phyloP scores from a whole-genome alignment of 352 stramenopile genomes.

The Globisporangium mamillatum region DNA sequence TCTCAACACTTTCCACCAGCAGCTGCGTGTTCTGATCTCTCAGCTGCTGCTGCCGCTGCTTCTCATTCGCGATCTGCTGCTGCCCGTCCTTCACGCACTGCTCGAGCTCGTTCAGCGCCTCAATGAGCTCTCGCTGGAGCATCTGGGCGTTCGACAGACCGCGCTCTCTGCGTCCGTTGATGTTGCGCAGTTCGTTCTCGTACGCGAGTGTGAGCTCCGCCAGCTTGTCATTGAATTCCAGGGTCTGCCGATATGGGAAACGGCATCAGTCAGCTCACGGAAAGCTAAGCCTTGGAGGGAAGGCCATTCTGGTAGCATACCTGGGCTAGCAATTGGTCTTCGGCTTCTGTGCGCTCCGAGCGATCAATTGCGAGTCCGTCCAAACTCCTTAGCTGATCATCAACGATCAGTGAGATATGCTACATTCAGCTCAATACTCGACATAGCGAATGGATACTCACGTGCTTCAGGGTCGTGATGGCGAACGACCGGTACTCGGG shows the following conservation, averaged over 20 bases:
- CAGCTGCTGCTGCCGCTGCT: slow-evolving; percentile 38
- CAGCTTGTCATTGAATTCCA: slow-evolving; percentile 69
- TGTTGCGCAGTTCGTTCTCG: slow-evolving; percentile 49
- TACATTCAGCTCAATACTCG: background rate
- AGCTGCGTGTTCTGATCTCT: slow-evolving; percentile 36
- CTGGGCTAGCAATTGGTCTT: slow-evolving; percentile 53
- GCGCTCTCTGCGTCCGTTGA: slow-evolving; percentile 39
- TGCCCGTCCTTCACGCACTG: slow-evolving; percentile 37
- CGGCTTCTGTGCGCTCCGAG: slow-evolving; percentile 33
- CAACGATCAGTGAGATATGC: background rate
- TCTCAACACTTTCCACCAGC: slow-evolving; percentile 34
- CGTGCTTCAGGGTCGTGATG: slow-evolving; percentile 63
- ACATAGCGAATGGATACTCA: slow-evolving; percentile 18
- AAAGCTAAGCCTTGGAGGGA: background rate
- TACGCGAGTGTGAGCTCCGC: slow-evolving; percentile 50
- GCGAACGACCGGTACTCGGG: slow-evolving; percentile 72
- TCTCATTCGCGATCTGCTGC: slow-evolving; percentile 43
- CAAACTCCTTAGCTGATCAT: slow-evolving; percentile 36
- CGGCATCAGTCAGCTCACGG: background rate
- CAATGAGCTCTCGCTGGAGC: slow-evolving; percentile 61
- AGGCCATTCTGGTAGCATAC: slow-evolving; percentile 11
- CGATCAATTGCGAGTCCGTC: slow-evolving; percentile 43
- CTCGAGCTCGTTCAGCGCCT: slow-evolving; percentile 59
- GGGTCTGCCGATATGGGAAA: slow-evolving; percentile 19
- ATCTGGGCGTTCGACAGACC: slow-evolving; percentile 48